A percentile compares a stretch with the other conserved stretches of the same genome.
Conservation (phyloP, 2,329 filamentous ascomycete genomes). For the Claviceps digitariae region DNA sequence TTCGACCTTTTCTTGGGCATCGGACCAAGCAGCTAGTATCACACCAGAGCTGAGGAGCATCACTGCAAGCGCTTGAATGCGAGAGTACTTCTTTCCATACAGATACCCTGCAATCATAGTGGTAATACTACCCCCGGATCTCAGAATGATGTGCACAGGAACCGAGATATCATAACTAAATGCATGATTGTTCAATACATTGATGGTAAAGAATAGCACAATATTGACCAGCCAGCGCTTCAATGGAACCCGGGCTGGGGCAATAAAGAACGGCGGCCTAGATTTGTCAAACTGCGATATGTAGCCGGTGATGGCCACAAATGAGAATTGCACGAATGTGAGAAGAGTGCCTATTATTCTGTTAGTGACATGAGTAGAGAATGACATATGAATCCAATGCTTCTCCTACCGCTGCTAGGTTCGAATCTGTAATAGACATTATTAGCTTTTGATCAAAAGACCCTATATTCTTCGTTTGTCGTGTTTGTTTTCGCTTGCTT, state of each 20-base stretch:
- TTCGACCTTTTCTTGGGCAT: constrained; percentile 67
- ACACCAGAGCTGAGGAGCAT: constrained; percentile 75
- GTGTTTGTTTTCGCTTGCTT: constrained; percentile 23
- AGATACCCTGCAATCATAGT: constrained; percentile 85
- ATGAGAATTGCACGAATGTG: constrained; percentile 79
- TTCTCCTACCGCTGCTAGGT: constrained; percentile 57
- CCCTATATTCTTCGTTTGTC: background rate
- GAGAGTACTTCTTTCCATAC: constrained; percentile 73
- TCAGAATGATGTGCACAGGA: constrained; percentile 89
- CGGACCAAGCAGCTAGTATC: constrained; percentile 76
- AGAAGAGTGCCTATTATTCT: constrained; percentile 54
- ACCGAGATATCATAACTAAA: constrained; percentile 96
- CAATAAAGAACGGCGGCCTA: constrained; percentile 58
- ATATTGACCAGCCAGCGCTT: constrained; percentile 81
- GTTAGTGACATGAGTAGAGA: constrained; percentile 2
- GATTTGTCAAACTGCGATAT: constrained; percentile 58
- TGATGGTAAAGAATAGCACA: constrained; percentile 80
- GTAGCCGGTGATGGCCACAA: constrained; percentile 68
- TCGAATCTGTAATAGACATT: constrained; percentile 46
- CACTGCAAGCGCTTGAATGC: constrained; percentile 69
- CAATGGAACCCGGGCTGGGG: constrained; percentile 67
- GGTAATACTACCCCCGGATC: constrained; percentile 89
- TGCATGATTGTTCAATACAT: constrained; percentile 92
- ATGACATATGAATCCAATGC: background rate
- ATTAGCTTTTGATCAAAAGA: background rate